Evolutionary conservation across 1,139 yeast species (phyloP), one percentile per base, ranked within the genome.

Genomic region (Scheffersomyces titani): DNA sequence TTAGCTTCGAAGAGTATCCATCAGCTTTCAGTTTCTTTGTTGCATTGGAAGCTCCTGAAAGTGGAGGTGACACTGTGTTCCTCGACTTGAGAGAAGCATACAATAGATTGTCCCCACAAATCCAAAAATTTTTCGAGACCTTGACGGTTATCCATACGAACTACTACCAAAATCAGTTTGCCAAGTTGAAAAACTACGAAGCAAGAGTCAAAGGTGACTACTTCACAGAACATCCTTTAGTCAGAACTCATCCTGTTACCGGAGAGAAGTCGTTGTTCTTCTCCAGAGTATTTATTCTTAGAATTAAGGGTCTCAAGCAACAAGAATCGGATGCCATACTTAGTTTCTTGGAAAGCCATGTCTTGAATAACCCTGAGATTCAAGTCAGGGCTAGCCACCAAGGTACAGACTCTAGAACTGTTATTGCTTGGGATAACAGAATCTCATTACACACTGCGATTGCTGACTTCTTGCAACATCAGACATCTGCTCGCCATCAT

Each of bases 61-160:
- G 66, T 7, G 77, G 77, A 52, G 77, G 77, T 52, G 77, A 73
- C 57, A 73, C 77, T 18, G 74, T 73, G 7, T 73, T 71, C 59
- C 62, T 72, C 24, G 76, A 72, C 59, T 65, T 71, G 40, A 67
- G 71, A 60, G 75, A 71, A 53, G 77, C 77, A 5, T 73, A 70
- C 62, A 68, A 62, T 52, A 65, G 76, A 57, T 69, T 73, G 57
- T 71, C 75, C 0, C 75, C 76, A 30, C 57, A 67, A 7, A 64
- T 70, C 57, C 70, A 70, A 59, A 63, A 65, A 57, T 65, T 71
- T 56, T 65, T 72, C 50, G 74, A 71, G 54, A 63, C 69, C 3
- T 68, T 72, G 56, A 69, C 72, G n/a, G 67, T 58, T 5, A 63
- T 70, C 46, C 73, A 70, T 56, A 61, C 71, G 44, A 69, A 69